Evolutionary conservation across 306 rosid genomes (phyloP).

Genomic region (Comarum palustre): DNA sequence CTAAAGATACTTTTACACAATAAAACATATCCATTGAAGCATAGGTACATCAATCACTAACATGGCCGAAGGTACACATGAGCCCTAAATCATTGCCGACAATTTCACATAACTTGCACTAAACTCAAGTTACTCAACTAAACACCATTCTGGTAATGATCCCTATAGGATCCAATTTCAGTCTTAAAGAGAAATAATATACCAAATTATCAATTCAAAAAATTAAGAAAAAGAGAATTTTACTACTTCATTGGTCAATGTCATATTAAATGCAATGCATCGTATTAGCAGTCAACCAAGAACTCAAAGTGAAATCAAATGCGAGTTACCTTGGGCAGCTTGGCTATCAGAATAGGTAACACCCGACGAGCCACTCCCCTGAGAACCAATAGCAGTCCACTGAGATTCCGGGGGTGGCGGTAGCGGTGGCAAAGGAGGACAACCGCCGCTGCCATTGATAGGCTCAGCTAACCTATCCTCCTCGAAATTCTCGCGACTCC

Average conservation of each 20-base stretch:
- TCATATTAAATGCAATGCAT: background rate
- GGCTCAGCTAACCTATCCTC: slow-evolving; percentile 12
- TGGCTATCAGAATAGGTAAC: slow-evolving; percentile 45
- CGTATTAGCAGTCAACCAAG: background rate
- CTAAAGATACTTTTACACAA: background rate
- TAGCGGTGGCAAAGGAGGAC: background rate
- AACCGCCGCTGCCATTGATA: background rate
- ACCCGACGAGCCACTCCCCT: slow-evolving; percentile 48
- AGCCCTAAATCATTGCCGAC: background rate
- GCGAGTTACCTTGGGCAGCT: slow-evolving; percentile 39
- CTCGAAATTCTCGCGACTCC: slow-evolving; percentile 27
- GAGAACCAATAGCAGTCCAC: slow-evolving; percentile 38
- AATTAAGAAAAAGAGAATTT: background rate
- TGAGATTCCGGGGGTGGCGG: slow-evolving; percentile 32
- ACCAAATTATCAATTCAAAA: too few species aligned
- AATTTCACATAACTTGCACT: background rate
- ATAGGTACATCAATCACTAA: background rate
- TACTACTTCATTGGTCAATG: background rate
- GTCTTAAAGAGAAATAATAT: background rate
- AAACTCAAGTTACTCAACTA: background rate
- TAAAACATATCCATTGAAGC: background rate
- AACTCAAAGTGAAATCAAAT: background rate
- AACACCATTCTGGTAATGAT: background rate
- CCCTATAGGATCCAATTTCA: background rate
- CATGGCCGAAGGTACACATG: background rate